A percentile compares a stretch with the other conserved stretches of the same genome.
Evolutionary conservation across 306 rosid species (phyloP).

Genomic region (Datisca glomerata): DNA sequence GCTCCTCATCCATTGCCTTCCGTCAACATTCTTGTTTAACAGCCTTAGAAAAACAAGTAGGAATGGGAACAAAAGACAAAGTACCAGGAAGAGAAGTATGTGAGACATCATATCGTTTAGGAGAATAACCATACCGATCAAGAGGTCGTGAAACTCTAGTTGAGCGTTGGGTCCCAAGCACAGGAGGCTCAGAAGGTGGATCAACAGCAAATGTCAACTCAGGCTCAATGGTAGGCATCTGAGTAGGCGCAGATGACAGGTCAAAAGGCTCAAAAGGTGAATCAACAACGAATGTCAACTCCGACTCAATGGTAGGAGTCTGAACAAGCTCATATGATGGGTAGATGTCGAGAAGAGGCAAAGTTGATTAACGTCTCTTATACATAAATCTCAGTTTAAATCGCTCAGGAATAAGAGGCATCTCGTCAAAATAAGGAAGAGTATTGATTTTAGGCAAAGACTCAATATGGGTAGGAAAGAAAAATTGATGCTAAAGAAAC

Average conservation of each 20-base stretch:
- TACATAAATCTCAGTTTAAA: neutral
- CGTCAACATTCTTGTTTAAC: neutral
- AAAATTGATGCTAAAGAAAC: neutral
- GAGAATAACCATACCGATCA: neutral
- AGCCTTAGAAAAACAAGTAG: neutral
- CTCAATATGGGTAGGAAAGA: neutral
- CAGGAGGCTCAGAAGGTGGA: neutral
- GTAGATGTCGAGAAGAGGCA: neutral
- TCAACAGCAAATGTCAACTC: no score
- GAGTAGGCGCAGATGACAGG: no score
- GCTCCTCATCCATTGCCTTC: neutral
- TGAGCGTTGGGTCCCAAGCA: neutral
- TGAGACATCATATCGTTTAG: neutral
- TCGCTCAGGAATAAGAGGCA: neutral
- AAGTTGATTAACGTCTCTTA: neutral
- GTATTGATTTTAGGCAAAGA: neutral
- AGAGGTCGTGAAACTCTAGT: neutral
- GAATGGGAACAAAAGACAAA: neutral
- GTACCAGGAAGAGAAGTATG: neutral
- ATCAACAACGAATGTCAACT: no score
- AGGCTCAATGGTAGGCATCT: no score
- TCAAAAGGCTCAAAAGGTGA: no score
- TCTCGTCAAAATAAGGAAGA: neutral
- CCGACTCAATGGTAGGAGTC: no score
- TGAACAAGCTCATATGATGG: neutral